A percentile compares a stretch with the other conserved stretches of the same genome.
Evolutionary conservation across 108 stramenopile species (phyloP).

Genomic region (Fragilaria radians): DNA sequence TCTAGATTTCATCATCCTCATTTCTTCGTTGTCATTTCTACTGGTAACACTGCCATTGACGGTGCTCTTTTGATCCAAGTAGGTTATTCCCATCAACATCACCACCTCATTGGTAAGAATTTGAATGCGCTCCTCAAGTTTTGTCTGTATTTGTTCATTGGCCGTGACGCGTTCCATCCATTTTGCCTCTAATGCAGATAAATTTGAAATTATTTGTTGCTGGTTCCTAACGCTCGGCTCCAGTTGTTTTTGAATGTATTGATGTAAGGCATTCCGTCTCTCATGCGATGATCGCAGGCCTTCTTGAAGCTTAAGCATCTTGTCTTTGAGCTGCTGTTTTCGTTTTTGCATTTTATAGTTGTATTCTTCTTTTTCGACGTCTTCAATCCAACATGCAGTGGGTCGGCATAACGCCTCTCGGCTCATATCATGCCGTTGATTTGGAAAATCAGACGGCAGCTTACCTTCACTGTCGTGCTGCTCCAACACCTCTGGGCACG

Average conservation of each 20-base stretch:
- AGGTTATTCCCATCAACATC: no score
- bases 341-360: not conserved
- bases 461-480: not conserved
- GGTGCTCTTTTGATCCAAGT: no score
- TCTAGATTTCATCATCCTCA: not conserved
- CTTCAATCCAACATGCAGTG: not conserved
- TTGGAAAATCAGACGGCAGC: not conserved
- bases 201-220: not conserved
- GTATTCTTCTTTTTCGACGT: not conserved
- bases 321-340: not conserved
- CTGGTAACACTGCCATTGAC: no score
- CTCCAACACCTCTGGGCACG: not conserved
- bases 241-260: not conserved
- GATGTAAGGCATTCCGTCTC: not conserved
- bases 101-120: not conserved
- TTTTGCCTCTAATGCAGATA: not conserved
- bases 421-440: not conserved
- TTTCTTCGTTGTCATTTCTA: not conserved
- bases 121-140: not conserved
- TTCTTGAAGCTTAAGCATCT: not conserved
- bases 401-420: not conserved
- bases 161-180: not conserved
- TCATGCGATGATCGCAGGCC: not conserved
- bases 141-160: not conserved
- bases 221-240: not conserved